Base-by-base conservation (phyloP, 2,329 filamentous ascomycete genomes). In the Colletotrichum sansevieriae region DNA sequence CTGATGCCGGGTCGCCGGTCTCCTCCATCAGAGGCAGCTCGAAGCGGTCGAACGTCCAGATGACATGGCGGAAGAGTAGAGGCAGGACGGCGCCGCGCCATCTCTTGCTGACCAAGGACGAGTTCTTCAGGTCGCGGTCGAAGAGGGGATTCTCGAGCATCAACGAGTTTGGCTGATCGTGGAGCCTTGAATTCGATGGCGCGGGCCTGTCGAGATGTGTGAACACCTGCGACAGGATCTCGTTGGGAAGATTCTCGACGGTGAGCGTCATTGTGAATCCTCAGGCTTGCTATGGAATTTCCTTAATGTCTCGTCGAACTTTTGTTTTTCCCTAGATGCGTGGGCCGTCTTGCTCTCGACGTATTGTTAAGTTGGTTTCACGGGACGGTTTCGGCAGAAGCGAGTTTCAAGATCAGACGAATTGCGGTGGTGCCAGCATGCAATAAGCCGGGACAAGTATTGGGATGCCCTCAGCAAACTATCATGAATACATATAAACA, bases 151-250 rank as follows among this genome's bases (percentile, higher is more conserved):
- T 74, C 71, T 81, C 80, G n/a, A 88, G 71, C 74, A 78, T 70
- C 74, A 71, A 67, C 76, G 77, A 73, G 73, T 67, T 80, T 29
- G 85, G 89, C 71, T 84, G 82, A 59, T 87, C 80, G 63, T 84
- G 81, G 22, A 90, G 76, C 15, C 80, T 80, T 44, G 72, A 74
- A 49, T 82, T 77, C 0, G 88, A 88, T 12, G 85, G 84, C 10
- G 86, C 82, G 2, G 81, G 75, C 0, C 73, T 73, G 72, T 86
- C 83, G 54, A 92, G 80, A 73, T 83, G 84, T n/a, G 77, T 78
- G 72, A 92, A 82, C 71, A 92, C 85, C 3, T 86, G 81, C 60
- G 84, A 76, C 22, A 91, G 78, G 52, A 92, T 78, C 78, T 92
- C 90, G 70, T 86, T 87, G 2, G 90, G 90, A 20, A 92, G 82